Evolutionary conservation across 768 basidiomycete species (phyloP).

Genomic region (Mycena polygramma): DNA sequence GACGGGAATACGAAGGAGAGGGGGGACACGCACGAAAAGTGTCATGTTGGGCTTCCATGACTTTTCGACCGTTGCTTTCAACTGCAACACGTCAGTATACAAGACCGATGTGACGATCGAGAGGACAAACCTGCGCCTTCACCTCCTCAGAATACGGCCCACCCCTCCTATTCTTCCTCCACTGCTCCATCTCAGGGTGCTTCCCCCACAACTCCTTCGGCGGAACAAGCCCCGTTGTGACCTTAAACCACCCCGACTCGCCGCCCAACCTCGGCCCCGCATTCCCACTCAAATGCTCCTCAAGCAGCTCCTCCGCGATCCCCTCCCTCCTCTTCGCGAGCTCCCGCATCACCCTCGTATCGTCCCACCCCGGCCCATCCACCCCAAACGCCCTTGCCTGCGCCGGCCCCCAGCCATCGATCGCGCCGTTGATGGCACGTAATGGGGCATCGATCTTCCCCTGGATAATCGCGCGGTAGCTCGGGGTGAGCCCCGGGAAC

Average conservation of each 20-base stretch:
- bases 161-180: slow-evolving; percentile 25
- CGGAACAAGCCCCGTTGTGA: slow-evolving; percentile 40
- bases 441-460: slow-evolving; percentile 6
- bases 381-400: slow-evolving; percentile 10
- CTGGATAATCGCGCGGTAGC: slow-evolving; percentile 15
- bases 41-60: slow-evolving; percentile 46
- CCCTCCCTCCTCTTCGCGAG: slow-evolving; percentile 3
- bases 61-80: slow-evolving; percentile 32
- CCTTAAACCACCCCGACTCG: slow-evolving; percentile 44
- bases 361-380: slow-evolving; percentile 5
- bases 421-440: background rate
- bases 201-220: slow-evolving; percentile 40
- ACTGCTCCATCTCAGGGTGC: slow-evolving; percentile 42
- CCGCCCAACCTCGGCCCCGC: slow-evolving; percentile 20
- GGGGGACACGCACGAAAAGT: slow-evolving; percentile 33
- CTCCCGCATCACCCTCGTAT: slow-evolving; percentile 14
- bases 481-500: slow-evolving; percentile 13
- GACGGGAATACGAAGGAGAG: background rate
- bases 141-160: slow-evolving; percentile 12
- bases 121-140: slow-evolving; percentile 12
- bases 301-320: slow-evolving; percentile 32
- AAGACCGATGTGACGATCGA: background rate
- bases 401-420: slow-evolving; percentile 12
- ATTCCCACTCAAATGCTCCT: slow-evolving; percentile 33
- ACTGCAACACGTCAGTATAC: slow-evolving; percentile 6